Percentiles rank a stretch among this genome's conserved stretches.
Evolutionary conservation across 2,329 filamentous ascomycete species (phyloP).

Genomic region (Coniochaeta hoffmannii): DNA sequence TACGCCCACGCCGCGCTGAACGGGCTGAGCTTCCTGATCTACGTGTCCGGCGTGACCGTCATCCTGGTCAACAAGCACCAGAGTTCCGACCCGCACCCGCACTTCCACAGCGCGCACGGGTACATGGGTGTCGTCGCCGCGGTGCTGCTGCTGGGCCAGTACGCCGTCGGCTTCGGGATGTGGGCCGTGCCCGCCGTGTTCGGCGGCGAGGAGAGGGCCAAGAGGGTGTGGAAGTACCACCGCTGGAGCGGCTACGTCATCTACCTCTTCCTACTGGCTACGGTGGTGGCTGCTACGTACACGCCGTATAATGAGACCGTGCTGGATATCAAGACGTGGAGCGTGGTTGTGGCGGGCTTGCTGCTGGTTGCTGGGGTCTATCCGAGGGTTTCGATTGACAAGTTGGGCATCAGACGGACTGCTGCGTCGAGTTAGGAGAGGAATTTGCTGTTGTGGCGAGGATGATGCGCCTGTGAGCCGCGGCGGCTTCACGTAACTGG

Average conservation of each 20-base stretch:
- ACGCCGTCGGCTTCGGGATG: slow-evolving; percentile 73
- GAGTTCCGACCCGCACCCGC: slow-evolving; percentile 51
- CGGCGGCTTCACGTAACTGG: too few relatives aligned
- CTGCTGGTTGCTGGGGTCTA: slow-evolving; percentile 65
- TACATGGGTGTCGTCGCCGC: slow-evolving; percentile 75
- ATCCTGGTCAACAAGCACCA: slow-evolving; percentile 75
- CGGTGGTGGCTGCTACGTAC: slow-evolving; percentile 66
- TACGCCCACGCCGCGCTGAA: slow-evolving; percentile 64
- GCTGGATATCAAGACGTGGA: slow-evolving; percentile 70
- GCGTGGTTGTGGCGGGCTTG: slow-evolving; percentile 56
- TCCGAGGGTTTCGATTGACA: slow-evolving; percentile 73
- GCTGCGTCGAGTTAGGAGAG: not conserved
- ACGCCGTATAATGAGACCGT: slow-evolving; percentile 67
- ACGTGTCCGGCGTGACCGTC: slow-evolving; percentile 58
- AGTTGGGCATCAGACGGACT: slow-evolving; percentile 51
- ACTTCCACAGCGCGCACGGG: slow-evolving; percentile 77
- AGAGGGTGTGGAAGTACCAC: slow-evolving; percentile 86
- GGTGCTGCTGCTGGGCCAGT: slow-evolving; percentile 63
- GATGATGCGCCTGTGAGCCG: too few relatives aligned
- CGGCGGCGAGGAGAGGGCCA: slow-evolving; percentile 72
- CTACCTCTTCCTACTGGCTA: slow-evolving; percentile 62
- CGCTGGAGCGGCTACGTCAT: slow-evolving; percentile 69
- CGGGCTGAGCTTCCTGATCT: slow-evolving; percentile 50
- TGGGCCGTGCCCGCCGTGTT: slow-evolving; percentile 70
- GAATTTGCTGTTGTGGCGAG: too few relatives aligned